These are phyloP conservation scores for Ceratobasidium sp. DNA, from an alignment of 1,284 basidiomycete genomes.

Conservation along the genomic window DNA sequence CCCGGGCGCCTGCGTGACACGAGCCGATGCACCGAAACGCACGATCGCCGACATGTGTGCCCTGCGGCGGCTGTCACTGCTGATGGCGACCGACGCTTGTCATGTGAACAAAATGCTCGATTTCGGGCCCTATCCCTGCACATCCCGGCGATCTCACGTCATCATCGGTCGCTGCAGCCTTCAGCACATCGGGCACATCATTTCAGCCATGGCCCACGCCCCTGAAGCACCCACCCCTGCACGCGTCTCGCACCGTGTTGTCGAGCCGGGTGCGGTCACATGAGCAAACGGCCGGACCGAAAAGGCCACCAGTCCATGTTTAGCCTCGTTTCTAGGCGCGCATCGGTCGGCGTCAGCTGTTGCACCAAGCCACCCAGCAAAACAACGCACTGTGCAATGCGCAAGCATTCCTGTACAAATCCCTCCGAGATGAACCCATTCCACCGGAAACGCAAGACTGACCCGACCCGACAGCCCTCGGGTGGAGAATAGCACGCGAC, in stretches of 20 bases:
- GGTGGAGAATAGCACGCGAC: slow-evolving; percentile 17
- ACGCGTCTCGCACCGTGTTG: slow-evolving; percentile 8
- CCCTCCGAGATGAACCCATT: background rate
- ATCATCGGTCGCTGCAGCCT: background rate
- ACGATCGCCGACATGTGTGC: background rate
- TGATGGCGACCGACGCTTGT: background rate
- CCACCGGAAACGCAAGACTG: slow-evolving; percentile 8
- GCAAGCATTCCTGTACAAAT: slow-evolving; percentile 1
- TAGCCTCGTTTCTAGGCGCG: slow-evolving; percentile 4
- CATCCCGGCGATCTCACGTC: slow-evolving; percentile 14
- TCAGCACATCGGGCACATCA: background rate
- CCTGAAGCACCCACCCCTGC: slow-evolving; percentile 13
- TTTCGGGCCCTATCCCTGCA: background rate
- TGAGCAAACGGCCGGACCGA: slow-evolving; percentile 1
- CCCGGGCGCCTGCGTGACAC: no score
- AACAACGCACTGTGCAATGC: slow-evolving; percentile 1
- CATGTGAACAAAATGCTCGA: slow-evolving; percentile 20
- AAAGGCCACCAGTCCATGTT: background rate
- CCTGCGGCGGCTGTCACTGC: slow-evolving; percentile 17
- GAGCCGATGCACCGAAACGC: background rate
- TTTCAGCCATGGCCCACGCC: slow-evolving; percentile 12
- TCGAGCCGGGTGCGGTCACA: background rate
- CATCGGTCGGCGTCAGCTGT: background rate
- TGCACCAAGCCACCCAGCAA: background rate
- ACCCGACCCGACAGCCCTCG: background rate